A percentile compares a stretch with the other conserved stretches of the same genome.
phyloP scores from a whole-genome alignment of 2,329 filamentous ascomycete genomes.

The Plectosphaerella plurivora region DNA sequence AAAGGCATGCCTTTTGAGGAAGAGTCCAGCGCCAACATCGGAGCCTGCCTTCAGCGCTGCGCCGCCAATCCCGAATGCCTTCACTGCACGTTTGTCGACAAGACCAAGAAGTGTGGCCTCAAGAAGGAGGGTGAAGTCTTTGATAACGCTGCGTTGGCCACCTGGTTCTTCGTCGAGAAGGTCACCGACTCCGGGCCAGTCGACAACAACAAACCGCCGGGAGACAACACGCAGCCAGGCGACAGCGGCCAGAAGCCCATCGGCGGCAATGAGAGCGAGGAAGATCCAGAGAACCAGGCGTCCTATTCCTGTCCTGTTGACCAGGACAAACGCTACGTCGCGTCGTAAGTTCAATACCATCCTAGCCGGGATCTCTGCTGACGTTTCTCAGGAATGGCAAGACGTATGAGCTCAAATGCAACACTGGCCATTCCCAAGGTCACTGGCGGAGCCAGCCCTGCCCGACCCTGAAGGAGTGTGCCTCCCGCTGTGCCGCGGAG shows the following conservation, averaged over 20 bases:
- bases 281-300: not conserved
- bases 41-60: not conserved
- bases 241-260: too few species aligned
- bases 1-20: not conserved
- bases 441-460: not conserved
- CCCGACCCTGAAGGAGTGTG: conserved; percentile 5
- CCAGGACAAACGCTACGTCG: not conserved
- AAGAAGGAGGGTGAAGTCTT: not conserved
- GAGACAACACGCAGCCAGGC: not conserved
- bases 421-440: not conserved
- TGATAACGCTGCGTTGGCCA: not conserved
- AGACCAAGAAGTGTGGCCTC: not conserved
- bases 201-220: not conserved
- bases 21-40: not conserved
- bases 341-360: not conserved
- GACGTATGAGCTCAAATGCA: conserved; percentile 7
- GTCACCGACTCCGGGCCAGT: not conserved
- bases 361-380: not conserved
- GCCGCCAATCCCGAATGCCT: not conserved
- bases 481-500: conserved; percentile 2
- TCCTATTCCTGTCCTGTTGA: not conserved
- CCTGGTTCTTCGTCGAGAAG: not conserved
- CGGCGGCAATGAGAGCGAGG: not conserved
- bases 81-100: not conserved
- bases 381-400: not conserved